Percentiles rank a stretch among this genome's conserved stretches.
These are phyloP conservation scores for Teratosphaeria viscida DNA, from an alignment of 2,329 filamentous ascomycete genomes.

Conservation along the genomic window DNA sequence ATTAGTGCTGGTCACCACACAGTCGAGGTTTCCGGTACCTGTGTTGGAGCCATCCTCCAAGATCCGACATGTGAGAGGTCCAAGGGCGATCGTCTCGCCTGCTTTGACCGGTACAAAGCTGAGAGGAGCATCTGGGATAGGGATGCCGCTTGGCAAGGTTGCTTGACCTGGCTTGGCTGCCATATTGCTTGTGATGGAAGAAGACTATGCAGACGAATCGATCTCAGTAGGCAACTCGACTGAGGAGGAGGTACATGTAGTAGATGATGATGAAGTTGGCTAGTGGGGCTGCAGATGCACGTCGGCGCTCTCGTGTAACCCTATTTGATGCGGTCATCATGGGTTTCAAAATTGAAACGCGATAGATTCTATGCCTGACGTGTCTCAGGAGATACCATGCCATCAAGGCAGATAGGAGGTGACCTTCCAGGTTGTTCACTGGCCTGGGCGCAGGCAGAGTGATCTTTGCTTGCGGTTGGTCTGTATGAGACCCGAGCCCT, in stretches of 20 bases:
- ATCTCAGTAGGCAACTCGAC: too few relatives aligned
- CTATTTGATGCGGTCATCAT: neutral
- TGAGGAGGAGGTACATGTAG: neutral
- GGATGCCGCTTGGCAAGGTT: conserved; percentile 12
- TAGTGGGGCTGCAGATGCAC: neutral
- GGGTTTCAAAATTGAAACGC: neutral
- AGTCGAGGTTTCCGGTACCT: conserved; percentile 21
- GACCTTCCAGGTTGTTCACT: too few relatives aligned
- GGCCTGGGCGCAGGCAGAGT: too few relatives aligned
- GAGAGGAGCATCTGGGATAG: conserved; percentile 34
- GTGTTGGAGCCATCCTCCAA: conserved; percentile 43
- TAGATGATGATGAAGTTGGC: neutral
- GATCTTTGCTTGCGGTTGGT: too few relatives aligned
- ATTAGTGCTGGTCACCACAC: neutral
- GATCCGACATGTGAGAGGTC: conserved; percentile 40
- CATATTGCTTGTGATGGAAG: neutral
- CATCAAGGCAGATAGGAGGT: too few relatives aligned
- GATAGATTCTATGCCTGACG: neutral
- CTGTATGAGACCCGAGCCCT: too few relatives aligned
- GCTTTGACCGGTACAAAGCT: conserved; percentile 39
- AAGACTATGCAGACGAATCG: neutral
- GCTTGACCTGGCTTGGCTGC: neutral
- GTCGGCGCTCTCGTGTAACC: neutral
- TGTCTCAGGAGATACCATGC: neutral
- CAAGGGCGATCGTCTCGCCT: conserved; percentile 41